Conservation (phyloP, 202 grass and related monocot species). For the Setaria italica region DNA sequence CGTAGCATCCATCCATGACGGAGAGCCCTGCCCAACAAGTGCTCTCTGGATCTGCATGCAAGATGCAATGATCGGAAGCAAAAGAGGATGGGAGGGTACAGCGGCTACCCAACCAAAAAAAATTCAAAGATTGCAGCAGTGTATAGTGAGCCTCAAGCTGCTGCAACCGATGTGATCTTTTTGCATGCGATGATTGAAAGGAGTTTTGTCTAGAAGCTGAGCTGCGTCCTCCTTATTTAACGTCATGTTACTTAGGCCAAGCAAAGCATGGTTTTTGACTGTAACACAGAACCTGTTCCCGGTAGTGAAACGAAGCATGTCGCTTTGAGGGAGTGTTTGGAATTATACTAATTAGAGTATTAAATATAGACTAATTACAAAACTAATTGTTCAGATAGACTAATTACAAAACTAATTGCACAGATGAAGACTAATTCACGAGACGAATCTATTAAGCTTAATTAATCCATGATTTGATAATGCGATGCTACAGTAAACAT, state of each 20-base stretch:
- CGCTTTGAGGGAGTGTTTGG: no score
- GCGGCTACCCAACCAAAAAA: background rate
- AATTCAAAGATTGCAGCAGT: background rate
- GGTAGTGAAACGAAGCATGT: no score
- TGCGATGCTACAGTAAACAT: no score
- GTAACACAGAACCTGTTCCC: background rate
- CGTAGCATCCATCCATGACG: background rate
- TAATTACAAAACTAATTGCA: no score
- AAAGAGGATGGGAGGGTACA: slow-evolving; percentile 11
- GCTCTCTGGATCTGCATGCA: slow-evolving; percentile 5
- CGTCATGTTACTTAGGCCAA: background rate
- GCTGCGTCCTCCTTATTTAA: background rate
- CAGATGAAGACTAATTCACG: no score
- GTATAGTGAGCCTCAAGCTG: background rate
- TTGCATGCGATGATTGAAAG: background rate
- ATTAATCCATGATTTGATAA: no score
- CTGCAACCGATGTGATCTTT: background rate
- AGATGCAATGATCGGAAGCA: slow-evolving; percentile 17
- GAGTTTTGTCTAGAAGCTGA: background rate
- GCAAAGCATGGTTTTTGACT: background rate
- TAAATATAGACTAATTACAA: no score
- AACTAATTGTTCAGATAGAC: no score
- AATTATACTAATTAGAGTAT: no score
- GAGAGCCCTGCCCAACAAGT: background rate
- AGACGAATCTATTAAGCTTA: no score